These are phyloP conservation scores for Penicillium antarcticum DNA, from an alignment of 495 filamentous ascomycete genomes.

Conservation along the genomic window DNA sequence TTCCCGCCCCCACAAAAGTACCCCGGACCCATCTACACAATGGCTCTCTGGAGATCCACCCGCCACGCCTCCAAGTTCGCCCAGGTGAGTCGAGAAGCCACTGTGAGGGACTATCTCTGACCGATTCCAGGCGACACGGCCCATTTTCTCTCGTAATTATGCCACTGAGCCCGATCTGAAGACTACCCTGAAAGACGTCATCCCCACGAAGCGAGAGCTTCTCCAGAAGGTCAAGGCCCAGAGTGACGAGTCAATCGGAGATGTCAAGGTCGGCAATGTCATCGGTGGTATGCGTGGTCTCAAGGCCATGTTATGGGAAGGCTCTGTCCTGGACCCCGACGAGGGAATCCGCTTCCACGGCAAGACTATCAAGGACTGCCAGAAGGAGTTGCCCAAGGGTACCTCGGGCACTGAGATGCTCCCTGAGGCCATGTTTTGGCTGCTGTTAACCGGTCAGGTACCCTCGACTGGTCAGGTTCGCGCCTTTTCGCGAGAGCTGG, in stretches of 20 bases:
- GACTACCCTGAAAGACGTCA: constrained; percentile 71
- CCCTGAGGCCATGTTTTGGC: constrained; percentile 99
- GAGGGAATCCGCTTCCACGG: constrained; percentile 99
- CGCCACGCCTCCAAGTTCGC: constrained; percentile 38
- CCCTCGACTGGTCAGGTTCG: constrained; percentile 80
- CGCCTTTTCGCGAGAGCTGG: constrained; percentile 76
- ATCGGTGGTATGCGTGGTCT: constrained; percentile 97
- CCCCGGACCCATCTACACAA: constrained; percentile 18
- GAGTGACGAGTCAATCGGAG: constrained; percentile 77
- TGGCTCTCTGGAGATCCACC: constrained; percentile 38
- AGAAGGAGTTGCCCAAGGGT: constrained; percentile 88
- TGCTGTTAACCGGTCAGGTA: constrained; percentile 89
- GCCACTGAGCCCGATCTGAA: constrained; percentile 84
- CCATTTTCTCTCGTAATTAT: constrained; percentile 33
- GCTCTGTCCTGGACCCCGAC: constrained; percentile 91
- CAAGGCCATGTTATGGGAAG: constrained; percentile 98
- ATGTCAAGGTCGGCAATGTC: constrained; percentile 90
- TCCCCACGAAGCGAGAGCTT: constrained; percentile 89
- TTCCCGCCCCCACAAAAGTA: constrained; percentile 20
- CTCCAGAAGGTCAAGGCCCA: constrained; percentile 87
- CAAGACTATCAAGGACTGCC: constrained; percentile 96
- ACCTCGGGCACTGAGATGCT: constrained; percentile 96
- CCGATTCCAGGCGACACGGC: constrained; percentile 22
- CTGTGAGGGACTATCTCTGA: not conserved
- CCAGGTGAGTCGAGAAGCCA: constrained; percentile 23